A percentile compares a stretch with the other conserved stretches of the same genome.
Evolutionary conservation across 1,284 basidiomycete genomes (phyloP).

Genomic region (Ustilago nuda): DNA sequence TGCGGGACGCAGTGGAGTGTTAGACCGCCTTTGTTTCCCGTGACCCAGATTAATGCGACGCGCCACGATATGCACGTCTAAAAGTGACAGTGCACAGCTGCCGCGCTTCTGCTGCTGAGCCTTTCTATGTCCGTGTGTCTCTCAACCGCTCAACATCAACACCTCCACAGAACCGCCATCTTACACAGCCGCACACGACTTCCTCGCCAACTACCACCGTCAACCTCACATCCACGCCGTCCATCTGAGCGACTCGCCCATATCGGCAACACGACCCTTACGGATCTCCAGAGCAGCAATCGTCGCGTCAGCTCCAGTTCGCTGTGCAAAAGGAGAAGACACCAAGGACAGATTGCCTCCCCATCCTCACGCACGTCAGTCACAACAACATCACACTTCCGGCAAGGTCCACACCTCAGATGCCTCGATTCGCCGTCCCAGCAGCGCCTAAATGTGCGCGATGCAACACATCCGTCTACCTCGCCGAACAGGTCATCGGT

Average conservation of each 20-base stretch:
- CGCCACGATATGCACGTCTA: constrained; percentile 12
- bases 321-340: no score
- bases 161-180: constrained; percentile 19
- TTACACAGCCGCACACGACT: not conserved
- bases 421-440: constrained; percentile 55
- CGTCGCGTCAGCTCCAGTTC: no score
- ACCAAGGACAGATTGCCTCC: no score
- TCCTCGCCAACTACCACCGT: not conserved
- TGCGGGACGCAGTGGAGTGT: not conserved
- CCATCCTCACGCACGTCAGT: no score
- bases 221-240: not conserved
- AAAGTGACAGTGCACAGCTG: constrained; percentile 1
- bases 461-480: constrained; percentile 65
- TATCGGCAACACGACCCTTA: not conserved
- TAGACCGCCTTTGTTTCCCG: not conserved
- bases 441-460: constrained; percentile 66
- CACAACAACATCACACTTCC: no score
- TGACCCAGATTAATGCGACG: constrained; percentile 11
- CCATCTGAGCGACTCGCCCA: not conserved
- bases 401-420: no score
- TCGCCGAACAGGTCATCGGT: constrained; percentile 68
- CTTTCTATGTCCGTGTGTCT: not conserved
- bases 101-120: constrained; percentile 1
- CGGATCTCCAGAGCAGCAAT: no score
- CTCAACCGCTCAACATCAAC: constrained; percentile 26